Conservation (phyloP, 345 rosid genomes). For the Lumnitzera littorea region DNA sequence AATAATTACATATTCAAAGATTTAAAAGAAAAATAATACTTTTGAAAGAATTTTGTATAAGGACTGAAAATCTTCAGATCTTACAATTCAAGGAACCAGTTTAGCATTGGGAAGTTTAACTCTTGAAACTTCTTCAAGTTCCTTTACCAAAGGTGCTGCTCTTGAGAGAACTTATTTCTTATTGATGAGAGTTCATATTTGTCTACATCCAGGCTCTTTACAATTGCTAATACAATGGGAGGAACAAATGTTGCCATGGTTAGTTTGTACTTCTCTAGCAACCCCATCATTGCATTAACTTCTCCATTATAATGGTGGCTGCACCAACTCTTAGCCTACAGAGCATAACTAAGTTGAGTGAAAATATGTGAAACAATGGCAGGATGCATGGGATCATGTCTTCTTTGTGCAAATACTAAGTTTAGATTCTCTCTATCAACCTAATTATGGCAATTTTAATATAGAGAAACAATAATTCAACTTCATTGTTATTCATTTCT, state of each 20-base stretch:
- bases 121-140: constrained; percentile 70
- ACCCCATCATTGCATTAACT: constrained; percentile 41
- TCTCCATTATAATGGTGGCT: constrained; percentile 74
- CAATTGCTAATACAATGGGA: constrained; percentile 65
- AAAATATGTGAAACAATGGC: constrained; percentile 84
- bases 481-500: too few relatives aligned
- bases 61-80: neutral
- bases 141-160: constrained; percentile 90
- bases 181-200: constrained; percentile 66
- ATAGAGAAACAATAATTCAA: too few relatives aligned
- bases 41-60: too few relatives aligned
- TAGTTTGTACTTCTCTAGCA: constrained; percentile 52
- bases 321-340: constrained; percentile 82
- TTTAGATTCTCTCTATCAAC: constrained; percentile 96
- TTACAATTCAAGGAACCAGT: constrained; percentile 22
- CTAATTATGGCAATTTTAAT: constrained; percentile 3
- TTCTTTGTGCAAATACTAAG: constrained; percentile 49
- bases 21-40: too few relatives aligned
- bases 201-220: constrained; percentile 46
- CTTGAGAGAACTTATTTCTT: constrained; percentile 64
- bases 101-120: constrained; percentile 21
- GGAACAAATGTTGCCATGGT: constrained; percentile 83
- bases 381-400: constrained; percentile 70
- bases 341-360: constrained; percentile 60
- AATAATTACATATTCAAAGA: too few relatives aligned